Evolutionary conservation across 2,329 filamentous ascomycete species (phyloP).

Genomic region (Grosmannia clavigera): DNA sequence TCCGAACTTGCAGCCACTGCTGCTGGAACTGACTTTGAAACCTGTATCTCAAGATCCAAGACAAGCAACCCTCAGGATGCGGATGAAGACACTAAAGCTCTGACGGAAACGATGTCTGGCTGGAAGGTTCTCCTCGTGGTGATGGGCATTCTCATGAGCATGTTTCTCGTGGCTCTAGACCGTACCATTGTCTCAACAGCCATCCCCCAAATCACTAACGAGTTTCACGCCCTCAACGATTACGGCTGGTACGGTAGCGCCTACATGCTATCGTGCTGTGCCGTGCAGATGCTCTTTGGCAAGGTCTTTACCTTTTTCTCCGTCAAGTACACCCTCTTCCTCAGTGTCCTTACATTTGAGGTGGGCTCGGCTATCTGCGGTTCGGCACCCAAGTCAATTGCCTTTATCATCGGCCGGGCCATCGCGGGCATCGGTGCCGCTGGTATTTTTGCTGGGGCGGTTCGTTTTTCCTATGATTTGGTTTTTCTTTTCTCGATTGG

Average conservation of each 20-base stretch:
- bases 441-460: not conserved
- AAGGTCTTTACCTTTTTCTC: not conserved
- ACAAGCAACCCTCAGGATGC: too few species aligned
- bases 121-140: constrained; percentile 40
- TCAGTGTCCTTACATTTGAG: constrained; percentile 22
- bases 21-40: too few species aligned
- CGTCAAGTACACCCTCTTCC: not conserved
- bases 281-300: not conserved
- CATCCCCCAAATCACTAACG: constrained; percentile 6
- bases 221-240: constrained; percentile 6
- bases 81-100: too few species aligned
- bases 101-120: too few species aligned
- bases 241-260: constrained; percentile 9
- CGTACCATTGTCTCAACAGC: constrained; percentile 4
- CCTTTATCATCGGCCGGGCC: not conserved
- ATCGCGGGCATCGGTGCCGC: not conserved
- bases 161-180: constrained; percentile 4
- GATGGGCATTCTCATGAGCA: constrained; percentile 14
- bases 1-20: too few species aligned
- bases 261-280: not conserved
- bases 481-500: constrained; percentile 16
- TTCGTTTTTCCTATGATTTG: constrained; percentile 27
- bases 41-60: too few species aligned
- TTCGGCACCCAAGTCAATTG: not conserved
- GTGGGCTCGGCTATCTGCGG: constrained; percentile 30